Base-by-base conservation (phyloP, 768 basidiomycete genomes). In the Ramaria sp. region DNA sequence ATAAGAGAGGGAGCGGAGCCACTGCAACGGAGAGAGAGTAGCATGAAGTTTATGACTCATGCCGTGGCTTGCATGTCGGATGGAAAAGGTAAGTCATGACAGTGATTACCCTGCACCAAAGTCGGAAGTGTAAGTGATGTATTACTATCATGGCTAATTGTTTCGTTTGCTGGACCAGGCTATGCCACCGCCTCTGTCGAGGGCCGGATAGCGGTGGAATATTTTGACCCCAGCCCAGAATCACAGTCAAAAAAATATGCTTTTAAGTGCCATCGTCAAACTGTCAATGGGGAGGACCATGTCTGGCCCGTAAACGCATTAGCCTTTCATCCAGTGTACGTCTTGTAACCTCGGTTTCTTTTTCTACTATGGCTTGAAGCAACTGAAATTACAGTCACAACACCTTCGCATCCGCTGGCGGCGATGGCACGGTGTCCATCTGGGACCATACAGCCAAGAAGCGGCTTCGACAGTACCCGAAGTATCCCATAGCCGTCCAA, bases 381-480 rank as follows among this genome's bases (percentile, higher is more conserved):
- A 37, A 33, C 11, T 51, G 27, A 2, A n/a, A 19, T 19, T 43
- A 12, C 66, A 91, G 89, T 4, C 85, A 84, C 73, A 94, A 91
- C 68, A 97, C 95, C 0, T 96, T 99, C 63, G 91, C 91, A 0
- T 94, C 94, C 0, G 94, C 86, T 2, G 96, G 96, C 38, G 95
- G 92, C 0, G 96, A 99, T 68, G 85, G 85, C 0, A 88, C 88
- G 1, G 90, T 98, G 43, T 92, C 91, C 0, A 84, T 98, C 59
- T 99, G 96, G 96, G 96, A 98, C 67, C 92, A 94, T 70, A 85
- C 86, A 62, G 86, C 94, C 54, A 96, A 97, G 74, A 98, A 98
- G 67, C 84, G 96, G 1, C 73, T 98, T 53, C 83, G 92, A 24
- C 92, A 95, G 63, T 94, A 89, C 61, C 84, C 86, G 0, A 89